Conservation (phyloP, 352 stramenopile species). For the Globisporangium nagaii region DNA sequence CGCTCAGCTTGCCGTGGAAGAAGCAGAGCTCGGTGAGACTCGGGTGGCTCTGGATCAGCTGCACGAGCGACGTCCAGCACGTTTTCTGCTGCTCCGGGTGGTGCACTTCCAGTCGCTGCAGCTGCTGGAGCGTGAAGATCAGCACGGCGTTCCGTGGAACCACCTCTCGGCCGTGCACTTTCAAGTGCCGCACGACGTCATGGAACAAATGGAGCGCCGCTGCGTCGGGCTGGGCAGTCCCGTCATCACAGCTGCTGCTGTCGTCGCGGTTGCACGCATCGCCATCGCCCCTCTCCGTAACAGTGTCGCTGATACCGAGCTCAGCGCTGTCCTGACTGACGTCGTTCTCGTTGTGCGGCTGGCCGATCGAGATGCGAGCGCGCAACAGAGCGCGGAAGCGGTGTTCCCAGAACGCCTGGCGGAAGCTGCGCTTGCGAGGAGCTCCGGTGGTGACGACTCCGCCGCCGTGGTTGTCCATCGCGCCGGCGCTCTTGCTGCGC, state of each 20-base stretch:
- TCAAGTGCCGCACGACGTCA: constrained; percentile 50
- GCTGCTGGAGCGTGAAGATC: constrained; percentile 29
- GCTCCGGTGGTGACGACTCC: background rate
- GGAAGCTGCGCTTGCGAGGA: constrained; percentile 28
- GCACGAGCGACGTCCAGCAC: constrained; percentile 29
- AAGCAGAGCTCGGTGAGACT: constrained; percentile 49
- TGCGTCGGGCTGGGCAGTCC: background rate
- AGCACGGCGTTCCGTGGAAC: constrained; percentile 35
- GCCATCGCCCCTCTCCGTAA: no score
- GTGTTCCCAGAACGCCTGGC: constrained; percentile 52
- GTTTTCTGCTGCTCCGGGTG: constrained; percentile 66
- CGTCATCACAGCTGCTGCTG: background rate
- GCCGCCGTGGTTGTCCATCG: background rate
- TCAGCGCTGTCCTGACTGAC: background rate
- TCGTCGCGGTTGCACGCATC: background rate
- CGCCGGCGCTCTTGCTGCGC: constrained; percentile 4
- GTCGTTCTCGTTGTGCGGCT: background rate
- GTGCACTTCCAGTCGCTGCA: constrained; percentile 64
- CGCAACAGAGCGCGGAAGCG: constrained; percentile 47
- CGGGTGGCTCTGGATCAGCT: constrained; percentile 24
- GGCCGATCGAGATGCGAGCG: constrained; percentile 12
- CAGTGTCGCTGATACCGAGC: background rate
- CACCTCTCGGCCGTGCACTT: constrained; percentile 64
- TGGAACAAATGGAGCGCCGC: constrained; percentile 31
- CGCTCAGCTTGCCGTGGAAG: constrained; percentile 64